These are phyloP conservation scores for Pyrenochaeta sp. DNA, from an alignment of 2,329 filamentous ascomycete species.

Conservation along the genomic window DNA sequence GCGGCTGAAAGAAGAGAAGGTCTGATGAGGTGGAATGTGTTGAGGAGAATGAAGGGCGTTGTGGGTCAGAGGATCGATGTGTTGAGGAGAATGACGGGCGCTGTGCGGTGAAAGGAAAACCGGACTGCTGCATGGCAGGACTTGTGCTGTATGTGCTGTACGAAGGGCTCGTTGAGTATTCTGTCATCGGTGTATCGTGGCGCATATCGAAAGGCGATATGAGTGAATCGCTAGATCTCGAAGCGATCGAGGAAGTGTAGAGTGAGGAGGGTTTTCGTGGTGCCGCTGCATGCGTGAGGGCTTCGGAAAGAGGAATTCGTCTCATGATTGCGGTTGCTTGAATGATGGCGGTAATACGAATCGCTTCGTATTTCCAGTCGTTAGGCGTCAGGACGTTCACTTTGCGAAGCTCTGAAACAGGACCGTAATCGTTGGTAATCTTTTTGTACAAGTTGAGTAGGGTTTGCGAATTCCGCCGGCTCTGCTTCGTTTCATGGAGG, in stretches of 20 bases:
- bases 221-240: constrained; percentile 23
- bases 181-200: constrained; percentile 30
- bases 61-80: constrained; percentile 1
- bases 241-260: constrained; percentile 15
- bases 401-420: constrained; percentile 18
- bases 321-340: constrained; percentile 44
- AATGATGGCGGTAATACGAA: constrained; percentile 43
- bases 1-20: constrained; percentile 6
- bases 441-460: constrained; percentile 30
- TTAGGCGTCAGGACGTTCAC: constrained; percentile 18
- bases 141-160: constrained; percentile 16
- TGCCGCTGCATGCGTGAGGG: constrained; percentile 24
- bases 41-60: constrained; percentile 16
- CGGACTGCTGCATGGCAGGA: not conserved
- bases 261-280: not conserved
- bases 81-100: constrained; percentile 16
- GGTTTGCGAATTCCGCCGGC: constrained; percentile 23
- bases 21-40: constrained; percentile 14
- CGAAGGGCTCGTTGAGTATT: constrained; percentile 20
- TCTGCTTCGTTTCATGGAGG: constrained; percentile 28
- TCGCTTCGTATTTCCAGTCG: constrained; percentile 48
- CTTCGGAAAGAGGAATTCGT: constrained; percentile 37
- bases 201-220: constrained; percentile 24
- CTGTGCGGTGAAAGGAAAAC: constrained; percentile 12
- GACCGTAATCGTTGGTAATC: constrained; percentile 28